Evolutionary conservation across 176 grass and related monocot genomes (phyloP), one percentile per base, ranked within the genome.

Genomic region (Rhynchospora pubera): DNA sequence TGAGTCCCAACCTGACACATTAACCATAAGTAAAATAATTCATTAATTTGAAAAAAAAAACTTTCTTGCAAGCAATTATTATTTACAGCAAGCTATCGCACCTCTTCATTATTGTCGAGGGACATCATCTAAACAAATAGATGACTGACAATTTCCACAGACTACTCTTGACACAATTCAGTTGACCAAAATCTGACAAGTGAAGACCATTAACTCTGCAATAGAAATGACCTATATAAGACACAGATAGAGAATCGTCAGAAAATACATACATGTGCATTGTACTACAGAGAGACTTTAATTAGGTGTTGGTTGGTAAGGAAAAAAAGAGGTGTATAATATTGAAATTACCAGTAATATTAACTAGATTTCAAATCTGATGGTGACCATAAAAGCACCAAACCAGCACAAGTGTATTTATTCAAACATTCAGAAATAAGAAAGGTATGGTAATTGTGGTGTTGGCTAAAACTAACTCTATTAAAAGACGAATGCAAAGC

Each of bases 71-170:
- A 74, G 42, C 42, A 77, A 62, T 45, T 18, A 59, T 57, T 22
- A 57, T 26, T 84, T 62, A 5, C 34, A 75, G 55, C 15, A 77
- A 62, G 9, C 50, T 18, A 82, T 26, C 61, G 28, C 21, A 82
- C 79, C 79, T 82, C 79, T 82, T 82, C 79, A 13, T 82, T 77
- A 77, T 77, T 67, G 44, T 50, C 3, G 8, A 82, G 18, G 23
- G 51, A 50, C 79, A 82, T 82, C 79, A 82, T 82, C 58, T 66
- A 82, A 65, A 65, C 79, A 82, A 16, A 65, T 26, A 64, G 62
- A 51, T 82, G 21, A 48, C 66, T 7, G 7, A 26, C 7, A 23
- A 80, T 34, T 80, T 80, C 78, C 39, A 56, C 47, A 62, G 24
- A 45, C 34, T 80, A 63, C 58, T 80, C 59, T 24, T 24, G 57